These are phyloP conservation scores for Cyclotella kingstonii DNA, from an alignment of 108 stramenopile species.

Conservation along the genomic window DNA sequence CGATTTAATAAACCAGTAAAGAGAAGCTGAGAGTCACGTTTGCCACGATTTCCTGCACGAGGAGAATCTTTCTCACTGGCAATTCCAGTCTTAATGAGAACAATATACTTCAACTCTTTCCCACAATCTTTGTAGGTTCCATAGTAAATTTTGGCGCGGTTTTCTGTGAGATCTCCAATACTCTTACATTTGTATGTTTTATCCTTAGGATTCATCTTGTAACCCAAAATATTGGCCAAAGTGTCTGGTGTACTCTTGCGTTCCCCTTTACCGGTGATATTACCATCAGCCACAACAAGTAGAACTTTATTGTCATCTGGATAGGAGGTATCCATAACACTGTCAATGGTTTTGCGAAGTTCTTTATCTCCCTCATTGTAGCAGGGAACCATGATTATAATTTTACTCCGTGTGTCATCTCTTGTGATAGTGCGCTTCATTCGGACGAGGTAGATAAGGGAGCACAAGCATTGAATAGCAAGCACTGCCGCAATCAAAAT, in stretches of 20 bases:
- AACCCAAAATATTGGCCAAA: constrained; percentile 48
- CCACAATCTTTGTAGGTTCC: constrained; percentile 46
- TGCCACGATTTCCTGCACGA: constrained; percentile 56
- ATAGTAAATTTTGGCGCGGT: constrained; percentile 46
- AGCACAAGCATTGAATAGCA: constrained; percentile 51
- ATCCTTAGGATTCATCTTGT: constrained; percentile 36
- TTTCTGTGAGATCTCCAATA: constrained; percentile 46
- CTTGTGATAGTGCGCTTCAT: constrained; percentile 34
- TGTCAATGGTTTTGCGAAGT: constrained; percentile 55
- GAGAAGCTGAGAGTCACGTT: constrained; percentile 60
- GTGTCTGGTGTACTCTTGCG: constrained; percentile 39
- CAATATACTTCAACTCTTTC: constrained; percentile 54
- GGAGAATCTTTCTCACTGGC: constrained; percentile 40
- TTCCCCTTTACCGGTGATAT: constrained; percentile 59
- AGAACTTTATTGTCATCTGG: constrained; percentile 60
- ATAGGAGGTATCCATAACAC: constrained; percentile 52
- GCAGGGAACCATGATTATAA: constrained; percentile 65
- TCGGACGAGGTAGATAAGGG: constrained; percentile 44
- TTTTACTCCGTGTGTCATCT: constrained; percentile 42
- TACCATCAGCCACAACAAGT: constrained; percentile 57
- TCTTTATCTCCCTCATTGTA: constrained; percentile 64
- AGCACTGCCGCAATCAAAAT: constrained; percentile 49
- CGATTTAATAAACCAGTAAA: constrained; percentile 52
- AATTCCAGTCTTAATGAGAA: constrained; percentile 51
- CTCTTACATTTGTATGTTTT: constrained; percentile 48